A percentile compares a stretch with the other conserved stretches of the same genome.
These are phyloP conservation scores for Pestalotiopsis sp. DNA, from an alignment of 2,329 filamentous ascomycete species.

Conservation along the genomic window DNA sequence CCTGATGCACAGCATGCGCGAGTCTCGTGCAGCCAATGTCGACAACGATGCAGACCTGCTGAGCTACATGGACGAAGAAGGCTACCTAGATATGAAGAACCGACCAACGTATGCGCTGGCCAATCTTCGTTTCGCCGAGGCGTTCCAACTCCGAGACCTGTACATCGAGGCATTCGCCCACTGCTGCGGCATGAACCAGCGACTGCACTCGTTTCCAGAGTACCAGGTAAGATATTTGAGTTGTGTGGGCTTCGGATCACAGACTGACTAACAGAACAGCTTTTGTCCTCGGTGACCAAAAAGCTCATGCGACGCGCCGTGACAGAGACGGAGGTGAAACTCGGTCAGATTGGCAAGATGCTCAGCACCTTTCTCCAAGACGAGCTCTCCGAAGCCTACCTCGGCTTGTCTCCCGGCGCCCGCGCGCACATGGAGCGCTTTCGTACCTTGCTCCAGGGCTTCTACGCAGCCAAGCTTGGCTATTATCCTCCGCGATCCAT, in stretches of 20 bases:
- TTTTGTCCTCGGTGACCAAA: constrained; percentile 54
- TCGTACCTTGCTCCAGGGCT: constrained; percentile 64
- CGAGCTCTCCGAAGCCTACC: constrained; percentile 64
- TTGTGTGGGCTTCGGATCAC: not conserved
- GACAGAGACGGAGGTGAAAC: constrained; percentile 63
- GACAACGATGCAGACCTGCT: constrained; percentile 64
- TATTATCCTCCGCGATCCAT: constrained; percentile 66
- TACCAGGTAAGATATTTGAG: constrained; percentile 53
- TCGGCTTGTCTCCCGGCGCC: constrained; percentile 63
- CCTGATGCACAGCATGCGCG: constrained; percentile 64
- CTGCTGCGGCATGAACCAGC: constrained; percentile 74
- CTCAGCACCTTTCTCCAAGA: constrained; percentile 70
- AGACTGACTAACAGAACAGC: constrained; percentile 32
- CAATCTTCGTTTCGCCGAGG: constrained; percentile 66
- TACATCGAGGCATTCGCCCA: constrained; percentile 76
- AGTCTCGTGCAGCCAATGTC: constrained; percentile 54
- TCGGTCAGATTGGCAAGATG: constrained; percentile 57
- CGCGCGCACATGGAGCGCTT: constrained; percentile 72
- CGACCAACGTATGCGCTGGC: constrained; percentile 69
- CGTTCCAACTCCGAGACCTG: constrained; percentile 60
- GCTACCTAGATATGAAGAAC: constrained; percentile 67
- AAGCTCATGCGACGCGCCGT: constrained; percentile 64
- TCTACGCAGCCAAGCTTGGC: constrained; percentile 67
- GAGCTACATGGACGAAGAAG: constrained; percentile 66
- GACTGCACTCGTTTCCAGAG: constrained; percentile 55